Evolutionary conservation across 1,284 basidiomycete species (phyloP), one percentile per base, ranked within the genome.

Genomic region (Sparassis latifolia): DNA sequence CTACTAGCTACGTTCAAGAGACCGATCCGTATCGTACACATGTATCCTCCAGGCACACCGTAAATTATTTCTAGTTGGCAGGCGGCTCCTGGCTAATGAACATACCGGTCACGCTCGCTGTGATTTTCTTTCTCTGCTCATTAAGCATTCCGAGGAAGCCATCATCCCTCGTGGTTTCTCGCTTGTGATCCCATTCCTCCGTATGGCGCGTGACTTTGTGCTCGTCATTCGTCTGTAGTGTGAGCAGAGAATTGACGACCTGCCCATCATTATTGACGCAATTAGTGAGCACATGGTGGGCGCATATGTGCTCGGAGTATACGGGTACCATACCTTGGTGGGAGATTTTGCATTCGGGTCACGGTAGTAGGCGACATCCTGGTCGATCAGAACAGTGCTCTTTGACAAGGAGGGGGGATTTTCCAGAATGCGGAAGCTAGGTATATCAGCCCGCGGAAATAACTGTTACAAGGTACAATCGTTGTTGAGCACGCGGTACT

Each of bases 181-280:
- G 71, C 46, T 67, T 61, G 53, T 78, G 76, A 51, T 77, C 63
- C 75, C 75, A 78, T 52, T 77, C 75, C 53, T 78, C 76, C 4
- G 66, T 70, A 53, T 77, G 77, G 28, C 61, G 64, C 27, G 64
- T 65, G 30, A 77, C 62, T 49, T 72, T 64, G 50, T 73, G 63
- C 2, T 61, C 51, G 1, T 67, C 66, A 52, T 77, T 65, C 7
- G 74, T 67, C 53, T 71, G 66, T 47, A 78, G 53, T 0, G 74
- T 76, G 39, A 79, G 59, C 10, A 78, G 64, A 4, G 74, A 76
- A 51, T 78, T 77, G 32, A 77, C 58, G 1, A 67, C 71, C 69
- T 74, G 42, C 12, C 9, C 47, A 9, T 35, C 29, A 41, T 29
- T 48, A 33, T 32, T 46, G 30, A 40, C 28, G 45, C 43, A 46